Evolutionary conservation across 169 alveolate species (phyloP).

Genomic region (Plasmodium vinckei): DNA sequence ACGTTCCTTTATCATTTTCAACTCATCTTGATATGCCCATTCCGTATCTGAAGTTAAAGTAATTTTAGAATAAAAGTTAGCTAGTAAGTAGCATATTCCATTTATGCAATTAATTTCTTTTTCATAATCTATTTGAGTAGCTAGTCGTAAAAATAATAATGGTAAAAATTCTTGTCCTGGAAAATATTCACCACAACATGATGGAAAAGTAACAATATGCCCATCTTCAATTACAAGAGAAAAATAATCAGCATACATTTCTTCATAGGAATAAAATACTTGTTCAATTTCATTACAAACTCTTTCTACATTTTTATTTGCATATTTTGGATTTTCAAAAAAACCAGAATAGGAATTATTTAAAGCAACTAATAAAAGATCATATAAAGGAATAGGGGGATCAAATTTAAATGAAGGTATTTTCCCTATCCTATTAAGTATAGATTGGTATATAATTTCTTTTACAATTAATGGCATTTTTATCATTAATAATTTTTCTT

Average conservation of each 20-base stretch:
- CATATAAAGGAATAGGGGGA: slow-evolving; percentile 79
- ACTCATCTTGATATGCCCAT: slow-evolving; percentile 66
- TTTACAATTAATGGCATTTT: slow-evolving; percentile 74
- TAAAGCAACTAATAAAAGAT: slow-evolving; percentile 77
- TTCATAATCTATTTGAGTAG: slow-evolving; percentile 63
- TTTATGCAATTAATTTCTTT: slow-evolving; percentile 54
- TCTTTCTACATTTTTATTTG: slow-evolving; percentile 19
- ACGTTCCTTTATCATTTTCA: slow-evolving; percentile 45
- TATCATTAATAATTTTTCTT: slow-evolving; percentile 78
- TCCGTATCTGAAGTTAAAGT: slow-evolving; percentile 30
- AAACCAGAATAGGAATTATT: slow-evolving; percentile 58
- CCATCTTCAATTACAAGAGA: slow-evolving; percentile 64
- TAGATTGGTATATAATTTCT: slow-evolving; percentile 82
- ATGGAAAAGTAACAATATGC: slow-evolving; percentile 44
- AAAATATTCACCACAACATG: slow-evolving; percentile 79
- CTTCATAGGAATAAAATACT: slow-evolving; percentile 35
- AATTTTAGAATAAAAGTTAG: slow-evolving; percentile 50
- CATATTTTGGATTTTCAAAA: slow-evolving; percentile 59
- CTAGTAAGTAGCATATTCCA: slow-evolving; percentile 63
- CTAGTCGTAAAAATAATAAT: slow-evolving; percentile 68
- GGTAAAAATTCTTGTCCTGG: slow-evolving; percentile 85
- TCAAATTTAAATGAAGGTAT: slow-evolving; percentile 80
- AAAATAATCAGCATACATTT: slow-evolving; percentile 74
- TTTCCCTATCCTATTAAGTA: slow-evolving; percentile 83
- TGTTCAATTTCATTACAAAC: slow-evolving; percentile 55